phyloP scores from a whole-genome alignment of 495 filamentous ascomycete genomes.

The Clavariopsis aquatica region DNA sequence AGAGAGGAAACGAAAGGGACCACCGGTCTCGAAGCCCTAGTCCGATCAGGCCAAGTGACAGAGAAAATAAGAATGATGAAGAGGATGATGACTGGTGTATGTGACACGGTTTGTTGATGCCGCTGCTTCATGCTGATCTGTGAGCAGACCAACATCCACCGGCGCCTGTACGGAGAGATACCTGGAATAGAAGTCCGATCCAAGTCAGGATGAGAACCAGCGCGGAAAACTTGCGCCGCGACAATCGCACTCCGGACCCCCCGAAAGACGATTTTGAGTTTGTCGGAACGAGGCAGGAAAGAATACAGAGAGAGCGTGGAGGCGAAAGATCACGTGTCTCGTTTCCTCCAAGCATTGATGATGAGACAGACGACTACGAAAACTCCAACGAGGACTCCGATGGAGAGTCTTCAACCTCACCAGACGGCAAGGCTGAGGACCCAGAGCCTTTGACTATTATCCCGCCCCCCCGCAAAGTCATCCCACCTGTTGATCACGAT shows the following conservation, averaged over 20 bases:
- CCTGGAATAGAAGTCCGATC: no score
- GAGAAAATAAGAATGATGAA: no score
- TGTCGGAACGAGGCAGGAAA: background rate
- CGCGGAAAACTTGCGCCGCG: background rate
- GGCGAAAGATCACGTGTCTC: background rate
- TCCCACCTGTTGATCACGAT: constrained; percentile 11
- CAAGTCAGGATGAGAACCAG: background rate
- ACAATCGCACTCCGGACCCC: background rate
- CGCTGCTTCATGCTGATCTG: background rate
- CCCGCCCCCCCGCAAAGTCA: background rate
- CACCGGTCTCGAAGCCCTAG: background rate
- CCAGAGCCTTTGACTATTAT: background rate
- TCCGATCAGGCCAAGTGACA: no score
- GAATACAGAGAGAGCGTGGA: background rate
- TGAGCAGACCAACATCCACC: background rate
- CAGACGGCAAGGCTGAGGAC: background rate
- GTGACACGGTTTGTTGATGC: background rate
- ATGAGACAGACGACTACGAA: background rate
- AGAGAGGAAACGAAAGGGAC: background rate
- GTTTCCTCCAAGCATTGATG: background rate
- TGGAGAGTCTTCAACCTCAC: background rate
- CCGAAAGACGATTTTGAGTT: background rate
- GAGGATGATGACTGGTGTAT: no score
- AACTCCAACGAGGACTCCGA: background rate
- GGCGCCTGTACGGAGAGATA: background rate